phyloP scores from a whole-genome alignment of 805 yeast species.

The Metschnikowia kofuensis region DNA sequence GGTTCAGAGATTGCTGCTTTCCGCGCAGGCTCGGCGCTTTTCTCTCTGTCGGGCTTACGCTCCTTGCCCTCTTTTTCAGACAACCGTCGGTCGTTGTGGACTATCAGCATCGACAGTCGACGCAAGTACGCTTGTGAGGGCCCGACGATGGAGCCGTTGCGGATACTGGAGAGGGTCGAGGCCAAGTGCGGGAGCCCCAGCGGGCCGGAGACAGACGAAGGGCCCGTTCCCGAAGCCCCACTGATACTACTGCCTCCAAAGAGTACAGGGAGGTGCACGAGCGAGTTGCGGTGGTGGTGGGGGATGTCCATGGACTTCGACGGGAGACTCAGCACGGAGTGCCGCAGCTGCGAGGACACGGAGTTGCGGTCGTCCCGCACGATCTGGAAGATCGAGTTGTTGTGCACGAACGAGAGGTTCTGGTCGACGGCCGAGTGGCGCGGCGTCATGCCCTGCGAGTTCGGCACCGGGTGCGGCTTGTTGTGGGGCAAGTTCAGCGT shows the following conservation, averaged over 20 bases:
- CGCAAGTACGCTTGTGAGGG: conserved; percentile 17
- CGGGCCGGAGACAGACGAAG: conserved; percentile 38
- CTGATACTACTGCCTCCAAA: conserved; percentile 42
- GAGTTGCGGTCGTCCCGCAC: conserved; percentile 37
- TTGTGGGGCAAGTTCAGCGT: conserved; percentile 46
- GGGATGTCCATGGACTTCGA: conserved; percentile 46
- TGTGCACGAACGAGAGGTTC: conserved; percentile 22
- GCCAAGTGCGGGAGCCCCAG: conserved; percentile 33
- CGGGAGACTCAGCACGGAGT: conserved; percentile 41
- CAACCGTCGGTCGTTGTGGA: conserved; percentile 11
- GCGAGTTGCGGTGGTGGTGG: conserved; percentile 41
- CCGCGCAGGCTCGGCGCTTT: conserved; percentile 1
- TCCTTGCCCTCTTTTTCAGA: conserved; percentile 9
- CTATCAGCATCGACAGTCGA: conserved; percentile 18
- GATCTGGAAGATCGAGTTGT: conserved; percentile 41
- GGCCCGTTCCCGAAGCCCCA: conserved; percentile 37
- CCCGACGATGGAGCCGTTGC: conserved; percentile 39
- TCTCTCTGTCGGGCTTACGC: conserved; percentile 2
- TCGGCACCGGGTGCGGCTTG: conserved; percentile 30
- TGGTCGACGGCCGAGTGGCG: conserved; percentile 16
- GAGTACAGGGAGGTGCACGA: conserved; percentile 42
- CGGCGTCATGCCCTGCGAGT: conserved; percentile 16
- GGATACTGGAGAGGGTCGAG: conserved; percentile 34
- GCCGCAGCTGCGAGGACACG: conserved; percentile 31
- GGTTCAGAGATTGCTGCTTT: conserved; percentile 5